These are phyloP conservation scores for Suhomyces vadensis DNA, from an alignment of 805 yeast genomes.

Conservation along the genomic window DNA sequence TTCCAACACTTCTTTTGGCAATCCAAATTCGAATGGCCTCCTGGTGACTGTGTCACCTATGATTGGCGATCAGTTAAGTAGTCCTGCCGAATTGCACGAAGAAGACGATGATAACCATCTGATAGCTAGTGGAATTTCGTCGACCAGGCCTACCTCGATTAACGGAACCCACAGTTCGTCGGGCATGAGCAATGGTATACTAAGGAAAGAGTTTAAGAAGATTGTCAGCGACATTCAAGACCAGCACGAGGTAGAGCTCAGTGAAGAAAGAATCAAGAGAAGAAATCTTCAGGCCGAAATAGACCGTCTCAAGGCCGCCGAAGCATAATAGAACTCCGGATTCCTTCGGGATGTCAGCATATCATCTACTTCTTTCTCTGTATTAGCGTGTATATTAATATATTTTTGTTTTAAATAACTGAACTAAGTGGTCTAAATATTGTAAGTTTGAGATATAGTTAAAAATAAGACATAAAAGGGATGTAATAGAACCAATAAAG, in stretches of 20 bases:
- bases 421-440: too few relatives aligned
- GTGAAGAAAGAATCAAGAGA: constrained; percentile 55
- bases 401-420: too few relatives aligned
- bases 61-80: constrained; percentile 12
- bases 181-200: constrained; percentile 51
- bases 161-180: constrained; percentile 20
- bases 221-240: constrained; percentile 61
- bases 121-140: constrained; percentile 13
- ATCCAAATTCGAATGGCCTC: neutral
- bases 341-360: neutral
- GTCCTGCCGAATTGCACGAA: constrained; percentile 10
- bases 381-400: constrained; percentile 2
- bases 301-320: constrained; percentile 11
- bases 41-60: constrained; percentile 16
- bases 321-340: constrained; percentile 1
- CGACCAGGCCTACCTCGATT: constrained; percentile 18
- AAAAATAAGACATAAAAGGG: too few relatives aligned
- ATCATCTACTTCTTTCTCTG: constrained; percentile 1
- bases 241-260: constrained; percentile 58
- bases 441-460: too few relatives aligned
- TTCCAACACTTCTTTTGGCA: constrained; percentile 9
- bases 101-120: constrained; percentile 22
- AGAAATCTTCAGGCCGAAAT: constrained; percentile 27
- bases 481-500: too few relatives aligned
- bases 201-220: constrained; percentile 69